These are phyloP conservation scores for Smittium culicis DNA, from an alignment of 371 early-diverging fungal genomes.

Conservation along the genomic window DNA sequence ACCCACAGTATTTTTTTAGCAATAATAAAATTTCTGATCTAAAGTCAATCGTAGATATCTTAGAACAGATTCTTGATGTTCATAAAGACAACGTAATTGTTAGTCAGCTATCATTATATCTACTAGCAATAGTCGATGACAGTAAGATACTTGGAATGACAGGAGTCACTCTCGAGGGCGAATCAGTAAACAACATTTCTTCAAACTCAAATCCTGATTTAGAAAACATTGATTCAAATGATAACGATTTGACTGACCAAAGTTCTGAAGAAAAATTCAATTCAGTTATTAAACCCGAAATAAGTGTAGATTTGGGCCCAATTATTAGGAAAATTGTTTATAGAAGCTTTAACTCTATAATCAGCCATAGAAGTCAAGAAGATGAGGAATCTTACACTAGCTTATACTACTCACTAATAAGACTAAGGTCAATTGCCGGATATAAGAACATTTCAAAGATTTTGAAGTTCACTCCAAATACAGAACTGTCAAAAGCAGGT, in stretches of 20 bases:
- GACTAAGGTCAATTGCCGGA: neutral
- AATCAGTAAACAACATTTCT: neutral
- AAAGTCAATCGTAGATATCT: neutral
- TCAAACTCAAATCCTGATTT: neutral
- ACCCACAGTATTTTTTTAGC: neutral
- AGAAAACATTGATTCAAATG: neutral
- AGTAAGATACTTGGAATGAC: slow-evolving; percentile 3
- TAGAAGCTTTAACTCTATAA: neutral
- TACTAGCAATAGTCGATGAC: neutral
- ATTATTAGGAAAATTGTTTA: neutral
- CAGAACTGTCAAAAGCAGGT: neutral
- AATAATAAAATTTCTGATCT: neutral
- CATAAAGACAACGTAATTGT: neutral
- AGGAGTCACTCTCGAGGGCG: neutral
- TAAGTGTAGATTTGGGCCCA: neutral
- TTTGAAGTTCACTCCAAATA: neutral
- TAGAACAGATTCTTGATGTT: neutral
- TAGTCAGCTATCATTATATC: neutral
- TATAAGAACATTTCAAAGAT: neutral
- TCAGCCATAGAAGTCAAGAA: neutral
- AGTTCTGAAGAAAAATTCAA: neutral
- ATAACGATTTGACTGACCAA: slow-evolving; percentile 1
- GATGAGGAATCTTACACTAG: neutral
- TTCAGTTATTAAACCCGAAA: neutral
- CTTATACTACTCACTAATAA: neutral